Evolutionary conservation across 2,329 filamentous ascomycete genomes (phyloP), one percentile per base, ranked within the genome.

Genomic region (Botryosphaeria dothidea): DNA sequence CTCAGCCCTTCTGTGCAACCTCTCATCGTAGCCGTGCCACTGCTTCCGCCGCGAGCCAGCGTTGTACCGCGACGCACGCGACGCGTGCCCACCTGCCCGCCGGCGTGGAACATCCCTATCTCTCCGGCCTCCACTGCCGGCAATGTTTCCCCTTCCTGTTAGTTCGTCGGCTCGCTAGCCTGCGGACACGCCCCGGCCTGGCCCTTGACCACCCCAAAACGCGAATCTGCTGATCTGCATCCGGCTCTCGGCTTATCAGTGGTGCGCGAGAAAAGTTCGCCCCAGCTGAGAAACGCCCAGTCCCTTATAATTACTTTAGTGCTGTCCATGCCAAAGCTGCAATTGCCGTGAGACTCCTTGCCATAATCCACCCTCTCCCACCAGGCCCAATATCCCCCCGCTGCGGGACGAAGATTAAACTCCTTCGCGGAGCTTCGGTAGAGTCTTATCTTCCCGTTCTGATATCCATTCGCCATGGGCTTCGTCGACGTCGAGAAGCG

Each of bases 401-500:
- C 21, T n/a, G 54, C 13, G 27, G 41, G 46, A 43, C 56, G 63
- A 65, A 65, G 63, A 65, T n/a, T 13, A 65, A 65, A 65, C 63
- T 65, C 63, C 63, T 61, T 61, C 45, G 54, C 63, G 63, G 63
- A 65, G 63, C 54, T 65, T 65, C 56, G 63, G 23, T 25, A 56
- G 49, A 56, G 27, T 58, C 52, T 15, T 15, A 23, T 19, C 11
- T 43, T 29, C 21, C 23, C 21, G 17, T n/a, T n/a, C 34, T 19
- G 13, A 15, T 11, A 23, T 31, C 29, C 60, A 46, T 31, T 17
- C 36, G 38, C 46, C 56, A 65, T 65, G 61, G 65, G 54, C 34
- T 67, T 67, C 52, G 67, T 69, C 58, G 68, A 72, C 54, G 63
- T 73, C 62, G 71, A 73, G 62, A 68, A 70, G 68, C 64, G 68